Evolutionary conservation across 371 early-diverging fungal species (phyloP).

Genomic region (Racocetra persica): DNA sequence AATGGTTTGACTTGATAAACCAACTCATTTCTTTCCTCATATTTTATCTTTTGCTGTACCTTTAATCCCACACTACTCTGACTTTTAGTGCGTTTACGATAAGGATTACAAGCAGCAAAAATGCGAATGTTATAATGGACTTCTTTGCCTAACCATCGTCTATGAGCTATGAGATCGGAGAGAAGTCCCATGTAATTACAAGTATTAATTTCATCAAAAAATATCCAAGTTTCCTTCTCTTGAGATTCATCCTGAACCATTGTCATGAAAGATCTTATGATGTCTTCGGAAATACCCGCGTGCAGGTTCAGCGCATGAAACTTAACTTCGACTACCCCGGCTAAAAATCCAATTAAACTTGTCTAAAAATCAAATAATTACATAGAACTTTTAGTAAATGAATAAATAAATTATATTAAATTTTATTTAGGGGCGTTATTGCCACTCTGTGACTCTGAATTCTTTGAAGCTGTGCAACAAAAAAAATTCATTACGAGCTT

Average conservation of each 20-base stretch:
- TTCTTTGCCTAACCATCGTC: slow-evolving; percentile 9
- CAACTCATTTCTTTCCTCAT: slow-evolving; percentile 36
- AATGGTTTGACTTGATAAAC: slow-evolving; percentile 43
- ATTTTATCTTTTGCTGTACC: background rate
- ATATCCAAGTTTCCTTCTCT: slow-evolving; percentile 35
- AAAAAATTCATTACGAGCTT: background rate
- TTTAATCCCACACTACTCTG: background rate
- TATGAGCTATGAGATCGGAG: slow-evolving; percentile 17
- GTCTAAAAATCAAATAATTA: slow-evolving; percentile 35
- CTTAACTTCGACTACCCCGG: slow-evolving; percentile 17
- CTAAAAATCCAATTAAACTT: slow-evolving; percentile 28
- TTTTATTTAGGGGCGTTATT: no score
- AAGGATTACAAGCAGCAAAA: slow-evolving; percentile 43
- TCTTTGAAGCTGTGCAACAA: background rate
- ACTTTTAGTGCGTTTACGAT: slow-evolving; percentile 24
- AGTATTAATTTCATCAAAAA: slow-evolving; percentile 44
- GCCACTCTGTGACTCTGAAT: background rate
- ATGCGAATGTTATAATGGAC: slow-evolving; percentile 38
- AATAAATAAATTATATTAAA: background rate
- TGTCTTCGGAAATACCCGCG: slow-evolving; percentile 36
- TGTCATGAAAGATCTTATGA: slow-evolving; percentile 22
- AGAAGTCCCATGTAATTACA: slow-evolving; percentile 39
- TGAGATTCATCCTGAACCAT: background rate
- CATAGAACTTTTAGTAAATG: background rate
- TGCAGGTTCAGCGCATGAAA: slow-evolving; percentile 28